Conservation (phyloP, 2,329 filamentous ascomycete species). For the Sporothrix brasiliensis region DNA sequence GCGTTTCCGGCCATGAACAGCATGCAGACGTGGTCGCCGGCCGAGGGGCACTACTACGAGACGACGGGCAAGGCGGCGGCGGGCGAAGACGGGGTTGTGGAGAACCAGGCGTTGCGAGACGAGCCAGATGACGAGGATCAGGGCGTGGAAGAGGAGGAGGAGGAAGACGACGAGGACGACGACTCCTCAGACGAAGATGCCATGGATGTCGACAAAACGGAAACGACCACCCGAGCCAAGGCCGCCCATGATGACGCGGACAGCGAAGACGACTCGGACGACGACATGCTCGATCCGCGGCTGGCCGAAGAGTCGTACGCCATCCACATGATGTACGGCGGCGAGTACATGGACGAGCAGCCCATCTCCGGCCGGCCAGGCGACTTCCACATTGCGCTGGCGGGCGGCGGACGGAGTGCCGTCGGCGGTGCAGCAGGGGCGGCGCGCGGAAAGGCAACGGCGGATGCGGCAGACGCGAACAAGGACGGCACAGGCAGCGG, state of each 20-base stretch:
- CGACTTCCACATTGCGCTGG: constrained; percentile 66
- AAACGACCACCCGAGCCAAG: not conserved
- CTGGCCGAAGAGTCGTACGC: constrained; percentile 61
- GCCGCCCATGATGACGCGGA: constrained; percentile 28
- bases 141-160: constrained; percentile 7
- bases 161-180: constrained; percentile 20
- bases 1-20: constrained; percentile 55
- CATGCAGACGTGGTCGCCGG: constrained; percentile 58
- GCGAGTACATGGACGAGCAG: constrained; percentile 69
- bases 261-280: constrained; percentile 41
- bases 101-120: constrained; percentile 24
- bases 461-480: constrained; percentile 33
- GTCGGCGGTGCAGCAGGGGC: constrained; percentile 35
- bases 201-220: constrained; percentile 1
- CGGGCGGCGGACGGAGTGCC: constrained; percentile 55
- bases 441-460: constrained; percentile 36
- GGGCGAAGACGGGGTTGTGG: not conserved
- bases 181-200: constrained; percentile 19
- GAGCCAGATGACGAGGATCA: constrained; percentile 19
- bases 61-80: constrained; percentile 39
- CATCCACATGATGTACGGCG: constrained; percentile 61
- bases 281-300: constrained; percentile 48
- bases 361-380: constrained; percentile 68
- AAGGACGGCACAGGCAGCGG: constrained; percentile 42
- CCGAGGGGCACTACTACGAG: constrained; percentile 57